A percentile compares a stretch with the other conserved stretches of the same genome.
Conservation (phyloP, 1,139 yeast genomes). For the Protomyces inouyei region DNA sequence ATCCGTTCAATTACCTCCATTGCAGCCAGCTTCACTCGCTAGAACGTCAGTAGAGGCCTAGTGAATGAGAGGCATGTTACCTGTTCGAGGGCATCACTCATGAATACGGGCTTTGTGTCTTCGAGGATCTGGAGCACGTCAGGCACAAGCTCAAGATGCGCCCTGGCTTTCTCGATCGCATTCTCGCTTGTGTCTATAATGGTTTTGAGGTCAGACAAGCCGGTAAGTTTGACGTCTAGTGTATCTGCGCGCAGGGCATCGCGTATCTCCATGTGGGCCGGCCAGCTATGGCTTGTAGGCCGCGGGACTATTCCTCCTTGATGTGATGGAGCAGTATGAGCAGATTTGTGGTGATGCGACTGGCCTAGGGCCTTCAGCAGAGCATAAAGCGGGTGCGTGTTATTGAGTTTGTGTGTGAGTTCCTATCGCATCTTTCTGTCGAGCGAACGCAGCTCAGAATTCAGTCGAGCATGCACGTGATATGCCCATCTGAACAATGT, state of each 20-base stretch:
- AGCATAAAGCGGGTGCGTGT: not conserved
- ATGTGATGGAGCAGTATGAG: too few relatives aligned
- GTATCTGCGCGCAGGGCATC: not conserved
- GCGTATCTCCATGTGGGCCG: not conserved
- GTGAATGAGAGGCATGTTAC: not conserved
- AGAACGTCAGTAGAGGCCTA: not conserved
- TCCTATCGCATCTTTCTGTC: not conserved
- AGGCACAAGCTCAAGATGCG: not conserved
- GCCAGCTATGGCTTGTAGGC: too few relatives aligned
- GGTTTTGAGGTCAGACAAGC: not conserved
- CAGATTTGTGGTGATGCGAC: too few relatives aligned
- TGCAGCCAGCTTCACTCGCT: conserved; percentile 8
- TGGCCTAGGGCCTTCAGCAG: not conserved
- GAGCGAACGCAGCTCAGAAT: not conserved
- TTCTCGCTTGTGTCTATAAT: not conserved
- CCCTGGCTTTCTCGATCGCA: not conserved
- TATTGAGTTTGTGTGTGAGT: not conserved
- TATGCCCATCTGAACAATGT: not conserved
- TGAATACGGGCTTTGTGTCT: not conserved
- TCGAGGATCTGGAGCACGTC: not conserved
- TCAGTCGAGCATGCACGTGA: not conserved
- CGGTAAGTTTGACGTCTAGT: not conserved
- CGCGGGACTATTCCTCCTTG: too few relatives aligned
- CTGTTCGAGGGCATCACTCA: not conserved
- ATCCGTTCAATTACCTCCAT: conserved; percentile 16